Conservation (phyloP, 169 alveolate genomes). For the Blepharisma undulans region DNA sequence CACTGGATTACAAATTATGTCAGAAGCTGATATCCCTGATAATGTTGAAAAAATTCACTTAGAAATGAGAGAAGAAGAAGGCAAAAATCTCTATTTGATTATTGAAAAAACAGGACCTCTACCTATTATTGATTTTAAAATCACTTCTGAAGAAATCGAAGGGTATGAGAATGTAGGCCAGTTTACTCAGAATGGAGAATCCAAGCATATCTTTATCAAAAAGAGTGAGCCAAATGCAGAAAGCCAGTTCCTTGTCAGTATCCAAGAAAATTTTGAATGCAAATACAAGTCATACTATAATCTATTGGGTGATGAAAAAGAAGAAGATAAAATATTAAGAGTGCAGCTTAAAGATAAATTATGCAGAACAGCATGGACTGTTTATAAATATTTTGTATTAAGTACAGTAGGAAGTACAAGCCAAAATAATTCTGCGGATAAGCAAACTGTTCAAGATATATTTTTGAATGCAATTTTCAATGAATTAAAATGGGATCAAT, state of each 20-base stretch:
- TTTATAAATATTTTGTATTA: background rate
- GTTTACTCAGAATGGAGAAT: background rate
- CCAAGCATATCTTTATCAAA: background rate
- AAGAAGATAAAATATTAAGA: background rate
- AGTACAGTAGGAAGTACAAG: background rate
- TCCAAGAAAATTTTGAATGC: background rate
- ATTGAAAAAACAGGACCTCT: background rate
- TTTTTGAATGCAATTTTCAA: background rate
- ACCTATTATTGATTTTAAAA: background rate
- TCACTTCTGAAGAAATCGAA: background rate
- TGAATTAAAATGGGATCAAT: constrained; percentile 10
- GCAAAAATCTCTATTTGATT: background rate
- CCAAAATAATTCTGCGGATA: background rate
- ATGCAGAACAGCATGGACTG: constrained; percentile 14
- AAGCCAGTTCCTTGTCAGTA: background rate
- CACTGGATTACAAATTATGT: background rate
- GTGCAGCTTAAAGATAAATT: background rate
- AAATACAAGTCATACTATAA: background rate
- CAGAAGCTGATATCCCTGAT: background rate
- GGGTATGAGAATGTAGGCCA: background rate
- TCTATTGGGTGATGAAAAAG: constrained; percentile 13
- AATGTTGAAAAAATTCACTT: background rate
- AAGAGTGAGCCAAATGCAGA: background rate
- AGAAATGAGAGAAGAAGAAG: background rate
- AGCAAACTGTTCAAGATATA: constrained; percentile 14